Conservation (phyloP, 139 green algal species). For the Spirogloea muscicola region DNA sequence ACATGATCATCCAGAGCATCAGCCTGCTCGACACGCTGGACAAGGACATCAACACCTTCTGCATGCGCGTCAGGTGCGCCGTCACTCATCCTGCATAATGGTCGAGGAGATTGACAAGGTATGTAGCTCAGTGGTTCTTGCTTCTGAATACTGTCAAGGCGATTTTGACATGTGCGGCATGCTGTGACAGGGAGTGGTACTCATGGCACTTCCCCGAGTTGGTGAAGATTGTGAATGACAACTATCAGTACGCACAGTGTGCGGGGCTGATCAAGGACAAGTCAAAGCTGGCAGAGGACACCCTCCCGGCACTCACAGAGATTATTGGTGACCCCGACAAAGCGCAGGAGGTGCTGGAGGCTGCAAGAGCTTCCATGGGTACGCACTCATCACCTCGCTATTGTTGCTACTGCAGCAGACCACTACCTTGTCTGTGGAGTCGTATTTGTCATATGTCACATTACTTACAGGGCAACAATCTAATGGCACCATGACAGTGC, state of each 20-base stretch:
- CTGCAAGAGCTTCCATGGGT: slow-evolving; percentile 53
- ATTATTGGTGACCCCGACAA: slow-evolving; percentile 83
- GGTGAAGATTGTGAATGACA: slow-evolving; percentile 90
- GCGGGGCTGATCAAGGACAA: slow-evolving; percentile 87
- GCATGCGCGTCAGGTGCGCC: slow-evolving; percentile 90
- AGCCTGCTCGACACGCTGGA: slow-evolving; percentile 95
- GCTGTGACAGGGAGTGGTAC: slow-evolving; percentile 98
- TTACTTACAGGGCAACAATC: too few relatives aligned
- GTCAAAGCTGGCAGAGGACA: slow-evolving; percentile 64
- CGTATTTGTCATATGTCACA: too few relatives aligned
- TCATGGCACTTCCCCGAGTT: slow-evolving; percentile 99
- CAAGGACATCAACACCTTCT: slow-evolving; percentile 99
- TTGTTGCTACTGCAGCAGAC: too few relatives aligned
- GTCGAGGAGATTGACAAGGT: too few relatives aligned
- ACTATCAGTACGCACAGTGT: slow-evolving; percentile 89
- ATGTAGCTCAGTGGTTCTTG: too few relatives aligned
- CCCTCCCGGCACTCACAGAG: slow-evolving; percentile 72
- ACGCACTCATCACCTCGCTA: background rate
- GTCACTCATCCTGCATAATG: too few relatives aligned
- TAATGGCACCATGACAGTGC: too few relatives aligned
- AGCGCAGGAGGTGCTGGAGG: slow-evolving; percentile 62
- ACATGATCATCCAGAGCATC: slow-evolving; percentile 99
- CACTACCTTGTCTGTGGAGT: too few relatives aligned
- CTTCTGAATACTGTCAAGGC: too few relatives aligned
- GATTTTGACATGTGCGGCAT: too few relatives aligned